Evolutionary conservation across 805 yeast species (phyloP).

Genomic region (Kodamaea fukazawae): DNA sequence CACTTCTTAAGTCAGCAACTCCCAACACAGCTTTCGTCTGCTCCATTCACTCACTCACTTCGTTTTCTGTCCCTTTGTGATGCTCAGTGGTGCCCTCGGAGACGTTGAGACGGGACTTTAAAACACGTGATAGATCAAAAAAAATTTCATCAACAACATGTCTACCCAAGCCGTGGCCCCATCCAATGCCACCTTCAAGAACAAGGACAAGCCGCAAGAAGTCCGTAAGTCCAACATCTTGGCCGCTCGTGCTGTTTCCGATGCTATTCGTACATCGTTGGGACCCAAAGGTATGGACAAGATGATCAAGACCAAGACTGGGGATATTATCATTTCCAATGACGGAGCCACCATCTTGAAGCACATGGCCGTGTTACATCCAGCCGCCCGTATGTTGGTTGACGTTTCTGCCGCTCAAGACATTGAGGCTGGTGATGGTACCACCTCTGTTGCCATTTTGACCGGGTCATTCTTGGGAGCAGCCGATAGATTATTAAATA

Average conservation of each 20-base stretch:
- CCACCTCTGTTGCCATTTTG: slow-evolving; percentile 93
- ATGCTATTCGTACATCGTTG: slow-evolving; percentile 89
- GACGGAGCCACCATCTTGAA: slow-evolving; percentile 97
- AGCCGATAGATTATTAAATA: slow-evolving; percentile 83
- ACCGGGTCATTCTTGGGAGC: slow-evolving; percentile 95
- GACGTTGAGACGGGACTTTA: no score
- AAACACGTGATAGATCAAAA: slow-evolving; percentile 2
- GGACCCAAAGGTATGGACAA: slow-evolving; percentile 99
- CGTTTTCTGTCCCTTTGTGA: no score
- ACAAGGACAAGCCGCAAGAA: slow-evolving; percentile 93
- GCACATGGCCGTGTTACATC: slow-evolving; percentile 98
- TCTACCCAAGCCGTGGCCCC: slow-evolving; percentile 29
- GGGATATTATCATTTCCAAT: slow-evolving; percentile 91
- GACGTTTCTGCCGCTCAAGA: slow-evolving; percentile 98
- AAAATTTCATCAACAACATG: slow-evolving; percentile 7
- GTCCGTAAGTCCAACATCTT: slow-evolving; percentile 84
- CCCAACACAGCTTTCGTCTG: no score
- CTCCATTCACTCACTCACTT: no score
- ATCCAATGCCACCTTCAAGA: slow-evolving; percentile 85
- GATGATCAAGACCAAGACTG: slow-evolving; percentile 92
- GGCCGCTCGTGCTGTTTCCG: slow-evolving; percentile 94
- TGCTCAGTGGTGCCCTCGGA: no score
- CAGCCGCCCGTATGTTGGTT: slow-evolving; percentile 96
- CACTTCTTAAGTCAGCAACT: no score
- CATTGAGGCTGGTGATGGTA: slow-evolving; percentile 99